Evolutionary conservation across 768 basidiomycete genomes (phyloP), one percentile per base, ranked within the genome.

Genomic region (Tulasnella sp.): DNA sequence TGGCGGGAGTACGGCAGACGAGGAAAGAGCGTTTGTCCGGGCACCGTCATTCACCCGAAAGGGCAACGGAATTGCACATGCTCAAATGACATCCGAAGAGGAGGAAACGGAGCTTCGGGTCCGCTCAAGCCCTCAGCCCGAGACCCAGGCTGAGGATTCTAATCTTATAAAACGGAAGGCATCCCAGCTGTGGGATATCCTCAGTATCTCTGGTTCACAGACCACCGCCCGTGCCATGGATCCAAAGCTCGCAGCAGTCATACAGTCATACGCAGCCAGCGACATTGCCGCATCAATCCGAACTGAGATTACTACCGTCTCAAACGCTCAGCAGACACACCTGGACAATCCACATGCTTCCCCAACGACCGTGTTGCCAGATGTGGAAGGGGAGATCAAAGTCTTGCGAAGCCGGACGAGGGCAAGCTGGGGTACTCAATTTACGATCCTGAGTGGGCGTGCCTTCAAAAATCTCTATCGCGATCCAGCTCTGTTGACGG

Each of bases 391-490:
- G 25, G 87, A 90, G 71, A 86, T 63, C n/a, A 63, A 80, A 38
- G 72, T 76, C 52, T 69, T 92, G 67, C 71, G 84, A 52, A 85
- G 85, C 15, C 73, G 83, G 65, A 82, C 85, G 70, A 79, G 91
- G 57, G 96, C 94, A 5, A 85, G 80, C 63, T 92, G 84, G 80
- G 76, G 75, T 44, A 93, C 87, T 17, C 96, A 99, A 73, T 98
- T 99, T 67, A 79, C 80, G 68, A 93, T 97, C 59, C 72, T 99
- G 68, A 96, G 92, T 68, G 93, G 93, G 24, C 73, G 96, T 59
- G 92, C 94, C 21, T 98, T 99, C 78, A 98, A 98, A 79, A 98
- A 98, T 67, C 71, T 99, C 61, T 98, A 99, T 69, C 78, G 94
- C 24, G 92, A 99, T 66, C 94, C 94, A 0, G 85, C 92, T 49